Evolutionary conservation across 768 basidiomycete genomes (phyloP).

Genomic region (Thelephora aurantiotincta): DNA sequence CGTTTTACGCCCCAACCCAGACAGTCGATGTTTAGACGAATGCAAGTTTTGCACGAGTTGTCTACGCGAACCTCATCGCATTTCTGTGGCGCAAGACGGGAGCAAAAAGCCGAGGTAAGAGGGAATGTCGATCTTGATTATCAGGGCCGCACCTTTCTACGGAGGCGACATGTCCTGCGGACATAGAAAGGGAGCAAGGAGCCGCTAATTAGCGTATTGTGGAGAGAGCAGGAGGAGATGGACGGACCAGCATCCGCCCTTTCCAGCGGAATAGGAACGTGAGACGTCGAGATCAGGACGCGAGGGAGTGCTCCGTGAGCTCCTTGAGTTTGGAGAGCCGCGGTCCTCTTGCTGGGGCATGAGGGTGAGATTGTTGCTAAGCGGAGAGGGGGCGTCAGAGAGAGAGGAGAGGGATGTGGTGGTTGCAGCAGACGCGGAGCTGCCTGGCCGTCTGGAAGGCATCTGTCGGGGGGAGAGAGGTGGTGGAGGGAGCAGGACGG

Average conservation of each 20-base stretch:
- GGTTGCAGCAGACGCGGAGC: conserved; percentile 11
- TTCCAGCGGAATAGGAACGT: conserved; percentile 31
- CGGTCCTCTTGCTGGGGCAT: conserved; percentile 9
- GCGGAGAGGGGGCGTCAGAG: conserved; percentile 3
- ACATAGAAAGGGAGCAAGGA: not conserved
- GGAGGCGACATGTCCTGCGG: conserved; percentile 67
- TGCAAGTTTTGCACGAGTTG: conserved; percentile 71
- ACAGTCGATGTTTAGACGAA: conserved; percentile 68
- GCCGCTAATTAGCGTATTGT: not conserved
- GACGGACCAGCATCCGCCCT: conserved; percentile 71
- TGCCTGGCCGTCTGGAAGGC: conserved; percentile 8
- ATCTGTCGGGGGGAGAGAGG: not conserved
- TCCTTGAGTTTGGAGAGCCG: conserved; percentile 8
- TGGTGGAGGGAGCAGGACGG: conserved; percentile 1
- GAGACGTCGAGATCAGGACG: conserved; percentile 17
- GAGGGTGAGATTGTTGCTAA: conserved; percentile 2
- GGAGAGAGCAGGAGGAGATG: conserved; percentile 3
- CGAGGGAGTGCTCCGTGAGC: conserved; percentile 35
- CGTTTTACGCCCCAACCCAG: conserved; percentile 75
- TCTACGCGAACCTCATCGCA: conserved; percentile 73
- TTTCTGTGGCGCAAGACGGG: conserved; percentile 38
- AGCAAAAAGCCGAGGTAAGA: conserved; percentile 8
- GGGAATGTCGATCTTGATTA: conserved; percentile 3
- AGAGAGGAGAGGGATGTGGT: conserved; percentile 10
- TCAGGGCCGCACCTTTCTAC: conserved; percentile 50